Base-by-base conservation (phyloP, 2,329 filamentous ascomycete genomes). In the Exophiala mesophila region DNA sequence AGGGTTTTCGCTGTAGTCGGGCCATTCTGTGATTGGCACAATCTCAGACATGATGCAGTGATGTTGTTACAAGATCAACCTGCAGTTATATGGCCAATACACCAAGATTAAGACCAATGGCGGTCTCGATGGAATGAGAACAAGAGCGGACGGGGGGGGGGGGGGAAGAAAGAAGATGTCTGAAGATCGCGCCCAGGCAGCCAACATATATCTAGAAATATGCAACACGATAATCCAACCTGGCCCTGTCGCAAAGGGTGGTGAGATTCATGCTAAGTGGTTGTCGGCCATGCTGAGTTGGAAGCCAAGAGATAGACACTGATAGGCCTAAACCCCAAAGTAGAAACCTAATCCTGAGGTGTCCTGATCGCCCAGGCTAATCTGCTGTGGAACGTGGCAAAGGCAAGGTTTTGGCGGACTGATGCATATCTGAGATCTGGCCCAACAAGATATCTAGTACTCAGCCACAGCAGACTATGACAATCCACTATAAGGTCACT, bases 21-120 rank as follows among this genome's bases (percentile, higher is more conserved):
- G 47, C 47, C 47, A 50, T 44, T 50, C 47, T 39, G 39, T 50
- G 40, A 50, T 36, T 17, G 44, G 47, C 2, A 32, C 32, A 29
- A 33, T 26, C 30, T 29, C 20, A n/a, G n/a, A n/a, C n/a, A n/a
- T n/a, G n/a, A n/a, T n/a, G n/a, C n/a, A n/a, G n/a, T n/a, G n/a
- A 31, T 5, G 29, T 5, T 31, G n/a, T 31, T 5, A n/a, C n/a
- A n/a, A n/a, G n/a, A n/a, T n/a, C n/a, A n/a, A n/a, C n/a, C n/a
- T n/a, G n/a, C 29, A 31, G 12, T n/a, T 16, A 31, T 16, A n/a
- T 15, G 29, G 7, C 29, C 29, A 5, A n/a, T n/a, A 5, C 29
- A 31, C 29, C 29, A n/a, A 12, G 13, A n/a, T 16, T 31, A 31
- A 5, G 12, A 31, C 29, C 5, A 5, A 15, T 5, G 29, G 5